Evolutionary conservation across 2,329 filamentous ascomycete genomes (phyloP), one percentile per base, ranked within the genome.

Genomic region (Colletotrichum somersetense): DNA sequence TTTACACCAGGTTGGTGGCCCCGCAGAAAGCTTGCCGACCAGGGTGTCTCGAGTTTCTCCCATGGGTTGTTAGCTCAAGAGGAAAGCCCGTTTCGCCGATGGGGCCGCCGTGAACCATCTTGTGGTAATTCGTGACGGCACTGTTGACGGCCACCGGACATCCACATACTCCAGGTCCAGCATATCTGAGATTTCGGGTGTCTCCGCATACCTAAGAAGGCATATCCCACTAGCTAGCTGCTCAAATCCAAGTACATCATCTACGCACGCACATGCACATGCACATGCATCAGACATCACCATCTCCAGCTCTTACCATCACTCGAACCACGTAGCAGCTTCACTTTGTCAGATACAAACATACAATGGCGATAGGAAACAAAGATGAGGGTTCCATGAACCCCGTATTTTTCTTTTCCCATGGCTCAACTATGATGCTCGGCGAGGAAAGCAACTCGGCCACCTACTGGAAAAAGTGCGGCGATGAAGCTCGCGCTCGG

Each of bases 341-440:
- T 30, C 20, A 35, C 23, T 35, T 26, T 23, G 44, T 8, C 46
- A 30, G 46, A 35, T 23, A 62, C 35, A 50, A 33, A 55, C 38
- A 35, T 20, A 53, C 11, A 40, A 72, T 72, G 70, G 70, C 70
- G 7, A 23, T 65, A 12, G 70, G 70, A 30, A 50, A 33, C 14
- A 61, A 64, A 42, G 55, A 69, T 26, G 66, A 72, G 48, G 70
- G 59, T 4, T 30, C 55, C 33, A 69, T 72, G 70, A 86, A 89
- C 7, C 90, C 89, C 1, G 89, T 91, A 0, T 88, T 91, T 77
- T 89, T 91, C 81, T 92, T 92, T 80, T 91, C 90, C 3, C 91
- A 92, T 85, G 91, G 91, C 77, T 91, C 89, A 18, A 92, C 90
- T 50, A 92, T 91, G 89, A 92, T 92, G 91, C 81, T 92, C 18